A percentile compares a stretch with the other conserved stretches of the same genome.
phyloP scores from a whole-genome alignment of 495 filamentous ascomycete species.

The Penicillium cataractarum region DNA sequence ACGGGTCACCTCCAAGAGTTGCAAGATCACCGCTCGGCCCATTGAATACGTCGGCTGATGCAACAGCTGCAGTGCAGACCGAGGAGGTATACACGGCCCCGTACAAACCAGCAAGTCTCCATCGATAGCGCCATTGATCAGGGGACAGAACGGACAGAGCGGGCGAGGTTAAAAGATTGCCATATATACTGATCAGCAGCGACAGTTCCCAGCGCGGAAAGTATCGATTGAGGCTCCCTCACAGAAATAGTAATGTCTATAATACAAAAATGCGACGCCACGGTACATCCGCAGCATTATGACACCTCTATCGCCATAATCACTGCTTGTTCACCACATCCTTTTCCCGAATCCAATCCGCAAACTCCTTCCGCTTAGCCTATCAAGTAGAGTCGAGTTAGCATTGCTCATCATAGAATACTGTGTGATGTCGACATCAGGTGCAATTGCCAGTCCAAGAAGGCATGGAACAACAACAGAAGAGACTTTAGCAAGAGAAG shows the following conservation, averaged over 20 bases:
- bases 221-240: constrained; percentile 23
- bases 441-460: neutral
- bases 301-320: constrained; percentile 9
- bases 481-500: constrained; percentile 29
- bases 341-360: constrained; percentile 65
- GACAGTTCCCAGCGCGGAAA: neutral
- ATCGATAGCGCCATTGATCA: neutral
- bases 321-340: constrained; percentile 34
- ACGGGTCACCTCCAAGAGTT: neutral
- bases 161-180: neutral
- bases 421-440: neutral
- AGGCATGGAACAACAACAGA: constrained; percentile 30
- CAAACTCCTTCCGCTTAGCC: constrained; percentile 77
- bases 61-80: neutral
- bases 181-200: constrained; percentile 1
- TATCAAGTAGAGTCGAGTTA: constrained; percentile 40
- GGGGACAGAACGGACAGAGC: neutral
- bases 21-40: neutral
- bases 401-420: neutral
- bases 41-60: neutral
- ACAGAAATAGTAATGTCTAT: constrained; percentile 22
- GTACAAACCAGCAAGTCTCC: neutral
- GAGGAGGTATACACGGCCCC: neutral
- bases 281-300: neutral
- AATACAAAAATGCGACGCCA: constrained; percentile 22